These are phyloP conservation scores for Canavalia ensiformis DNA, from an alignment of 306 rosid species.

Conservation along the genomic window DNA sequence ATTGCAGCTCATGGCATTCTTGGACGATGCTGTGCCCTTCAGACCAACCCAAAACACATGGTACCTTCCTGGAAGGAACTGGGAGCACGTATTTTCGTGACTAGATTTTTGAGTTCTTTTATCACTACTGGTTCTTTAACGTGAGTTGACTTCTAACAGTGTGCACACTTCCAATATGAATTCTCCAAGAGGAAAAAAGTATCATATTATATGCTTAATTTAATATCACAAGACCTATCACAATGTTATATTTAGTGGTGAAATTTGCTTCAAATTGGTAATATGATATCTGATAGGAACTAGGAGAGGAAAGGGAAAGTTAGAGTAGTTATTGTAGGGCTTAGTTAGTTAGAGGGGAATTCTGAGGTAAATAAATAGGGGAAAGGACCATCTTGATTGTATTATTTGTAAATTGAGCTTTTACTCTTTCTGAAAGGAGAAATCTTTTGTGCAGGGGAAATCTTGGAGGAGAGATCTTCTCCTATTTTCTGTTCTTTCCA, in stretches of 20 bases:
- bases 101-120: constrained; percentile 69
- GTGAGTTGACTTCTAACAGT: constrained; percentile 63
- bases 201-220: neutral
- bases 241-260: neutral
- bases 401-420: too few relatives aligned
- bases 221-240: neutral
- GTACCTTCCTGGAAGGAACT: constrained; percentile 81
- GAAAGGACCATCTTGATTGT: too few relatives aligned
- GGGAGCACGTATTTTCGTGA: constrained; percentile 76
- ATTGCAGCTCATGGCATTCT: constrained; percentile 75
- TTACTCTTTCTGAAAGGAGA: too few relatives aligned
- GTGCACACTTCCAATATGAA: neutral
- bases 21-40: constrained; percentile 62
- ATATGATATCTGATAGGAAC: neutral
- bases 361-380: too few relatives aligned
- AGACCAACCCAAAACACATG: constrained; percentile 87
- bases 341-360: too few relatives aligned
- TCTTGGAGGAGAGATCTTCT: too few relatives aligned
- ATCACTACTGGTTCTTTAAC: constrained; percentile 75
- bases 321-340: too few relatives aligned
- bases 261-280: neutral
- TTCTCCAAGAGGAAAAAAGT: neutral
- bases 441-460: too few relatives aligned
- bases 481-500: too few relatives aligned
- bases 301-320: too few relatives aligned